These are phyloP conservation scores for Fusarium sp. DNA, from an alignment of 2,329 filamentous ascomycete genomes.

Conservation along the genomic window DNA sequence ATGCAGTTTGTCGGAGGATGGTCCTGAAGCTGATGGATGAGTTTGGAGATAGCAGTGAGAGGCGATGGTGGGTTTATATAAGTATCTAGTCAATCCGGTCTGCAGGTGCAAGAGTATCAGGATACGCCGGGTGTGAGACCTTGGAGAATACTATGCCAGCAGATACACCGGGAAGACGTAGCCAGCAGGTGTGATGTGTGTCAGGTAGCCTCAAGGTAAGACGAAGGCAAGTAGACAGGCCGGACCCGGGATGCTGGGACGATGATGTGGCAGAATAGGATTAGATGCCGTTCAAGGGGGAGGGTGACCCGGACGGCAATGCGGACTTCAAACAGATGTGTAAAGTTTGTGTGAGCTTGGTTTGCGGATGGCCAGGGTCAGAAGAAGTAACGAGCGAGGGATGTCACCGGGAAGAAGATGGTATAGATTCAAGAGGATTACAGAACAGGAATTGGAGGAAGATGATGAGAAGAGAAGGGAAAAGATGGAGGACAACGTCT, in stretches of 20 bases:
- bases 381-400: constrained; percentile 19
- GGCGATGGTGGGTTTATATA: constrained; percentile 35
- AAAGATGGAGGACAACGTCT: constrained; percentile 8
- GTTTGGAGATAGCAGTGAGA: constrained; percentile 7
- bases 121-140: constrained; percentile 28
- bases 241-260: constrained; percentile 30
- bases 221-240: constrained; percentile 34
- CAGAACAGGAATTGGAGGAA: constrained; percentile 4
- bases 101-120: constrained; percentile 21
- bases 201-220: constrained; percentile 34
- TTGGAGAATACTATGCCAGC: constrained; percentile 18
- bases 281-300: constrained; percentile 38
- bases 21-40: constrained; percentile 13
- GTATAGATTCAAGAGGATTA: constrained; percentile 13
- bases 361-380: constrained; percentile 25
- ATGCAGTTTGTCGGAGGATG: neutral
- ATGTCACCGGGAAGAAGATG: constrained; percentile 12
- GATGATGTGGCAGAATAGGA: constrained; percentile 45
- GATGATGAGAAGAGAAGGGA: neutral
- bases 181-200: constrained; percentile 34
- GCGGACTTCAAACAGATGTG: constrained; percentile 29
- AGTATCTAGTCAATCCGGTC: constrained; percentile 9
- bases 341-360: constrained; percentile 31
- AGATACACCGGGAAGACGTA: constrained; percentile 20
- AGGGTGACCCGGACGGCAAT: constrained; percentile 23